Base-by-base conservation (phyloP, 768 basidiomycete species). In the Phaeolepiota aurea region DNA sequence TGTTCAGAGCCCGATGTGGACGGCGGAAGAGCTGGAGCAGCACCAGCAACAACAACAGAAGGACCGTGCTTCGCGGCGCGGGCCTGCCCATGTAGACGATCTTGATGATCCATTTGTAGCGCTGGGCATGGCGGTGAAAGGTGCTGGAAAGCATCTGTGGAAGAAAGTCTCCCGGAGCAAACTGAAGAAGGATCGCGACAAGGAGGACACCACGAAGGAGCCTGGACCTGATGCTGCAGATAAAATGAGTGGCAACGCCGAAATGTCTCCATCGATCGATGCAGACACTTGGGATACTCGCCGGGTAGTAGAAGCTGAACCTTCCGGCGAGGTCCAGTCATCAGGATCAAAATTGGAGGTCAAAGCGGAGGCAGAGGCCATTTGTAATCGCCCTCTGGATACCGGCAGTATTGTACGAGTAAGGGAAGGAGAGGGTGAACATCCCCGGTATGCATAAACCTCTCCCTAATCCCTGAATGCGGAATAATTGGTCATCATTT, bases 91-190 rank as follows among this genome's bases (percentile, higher is more conserved):
- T 25, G 54, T 52, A 2, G 59, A 61, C 30, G 52, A 47, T 22
- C 40, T 54, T 25, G 73, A 75, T 44, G 75, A 76, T 53, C 69
- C 75, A 14, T 54, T 79, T 32, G 18, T 70, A 41, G 51, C 57
- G 14, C 51, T 81, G 32, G 77, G 76, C 42, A 71, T 57, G 57
- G 56, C 74, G 44, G 55, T 79, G 42, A 77, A 71, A 54, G 72
- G 54, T 22, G 66, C 72, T 13, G 64, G 76, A 53, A 66, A 59
- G 52, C 62, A 59, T 30, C 47, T 78, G 20, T 79, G 76, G 77
- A 66, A 57, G 51, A 70, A 63, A 52, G 57, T 77, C 38, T 66
- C 66, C 40, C 45, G 57, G 35, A 70, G 63, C 55, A 55, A 64
- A 36, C 52, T 53, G 36, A 53, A 32, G 44, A 53, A 45, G 43